Conservation (phyloP, 2,329 filamentous ascomycete species). For the Fonsecaea erecta region DNA sequence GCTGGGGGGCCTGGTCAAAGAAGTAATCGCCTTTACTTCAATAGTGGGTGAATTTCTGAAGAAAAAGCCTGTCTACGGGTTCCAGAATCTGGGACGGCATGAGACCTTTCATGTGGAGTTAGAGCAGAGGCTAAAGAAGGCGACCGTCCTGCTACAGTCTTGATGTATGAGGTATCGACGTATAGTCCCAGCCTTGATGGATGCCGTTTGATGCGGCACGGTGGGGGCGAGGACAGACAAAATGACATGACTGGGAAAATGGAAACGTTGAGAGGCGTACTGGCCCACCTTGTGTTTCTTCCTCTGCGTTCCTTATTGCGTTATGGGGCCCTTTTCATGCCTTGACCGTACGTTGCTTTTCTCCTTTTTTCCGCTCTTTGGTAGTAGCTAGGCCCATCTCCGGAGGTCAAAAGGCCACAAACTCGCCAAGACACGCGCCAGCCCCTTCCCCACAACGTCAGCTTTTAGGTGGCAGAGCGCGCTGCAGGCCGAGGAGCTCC, state of each 20-base stretch:
- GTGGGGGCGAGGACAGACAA: neutral
- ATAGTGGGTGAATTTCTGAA: constrained; percentile 35
- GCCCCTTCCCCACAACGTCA: too few species aligned
- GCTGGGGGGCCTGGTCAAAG: constrained; percentile 17
- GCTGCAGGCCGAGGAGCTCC: neutral
- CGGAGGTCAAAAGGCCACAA: constrained; percentile 4
- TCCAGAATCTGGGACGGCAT: constrained; percentile 34
- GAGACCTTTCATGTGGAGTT: constrained; percentile 36
- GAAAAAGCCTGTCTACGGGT: constrained; percentile 33
- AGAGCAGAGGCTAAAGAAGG: constrained; percentile 31
- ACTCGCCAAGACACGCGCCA: constrained; percentile 2
- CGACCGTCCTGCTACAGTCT: constrained; percentile 18
- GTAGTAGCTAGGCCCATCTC: neutral
- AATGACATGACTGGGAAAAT: neutral
- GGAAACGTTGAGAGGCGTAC: neutral
- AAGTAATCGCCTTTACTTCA: constrained; percentile 28
- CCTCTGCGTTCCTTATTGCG: neutral
- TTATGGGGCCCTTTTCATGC: neutral
- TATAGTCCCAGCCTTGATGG: neutral
- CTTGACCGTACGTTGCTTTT: neutral
- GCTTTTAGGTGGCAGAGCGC: too few species aligned
- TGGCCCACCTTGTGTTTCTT: neutral
- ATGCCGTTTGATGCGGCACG: neutral
- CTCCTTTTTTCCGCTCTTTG: neutral
- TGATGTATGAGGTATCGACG: neutral